A percentile compares a stretch with the other conserved stretches of the same genome.
Conservation (phyloP, 768 basidiomycete species). For the Lactifluus piperatus region DNA sequence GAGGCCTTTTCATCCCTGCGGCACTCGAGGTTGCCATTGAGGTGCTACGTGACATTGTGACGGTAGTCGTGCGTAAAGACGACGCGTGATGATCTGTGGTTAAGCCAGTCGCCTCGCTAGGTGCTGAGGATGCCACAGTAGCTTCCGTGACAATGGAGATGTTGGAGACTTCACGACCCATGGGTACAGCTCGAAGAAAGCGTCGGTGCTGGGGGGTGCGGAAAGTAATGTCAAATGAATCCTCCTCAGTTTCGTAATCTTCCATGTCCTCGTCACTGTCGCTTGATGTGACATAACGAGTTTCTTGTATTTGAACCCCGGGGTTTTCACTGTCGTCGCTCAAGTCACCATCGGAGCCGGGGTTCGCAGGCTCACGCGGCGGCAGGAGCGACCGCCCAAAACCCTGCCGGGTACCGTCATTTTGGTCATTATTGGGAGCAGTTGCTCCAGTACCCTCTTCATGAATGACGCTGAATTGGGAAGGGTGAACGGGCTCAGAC, state of each 20-base stretch:
- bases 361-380: constrained; percentile 49
- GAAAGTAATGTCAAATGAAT: constrained; percentile 58
- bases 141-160: constrained; percentile 16
- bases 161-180: constrained; percentile 17
- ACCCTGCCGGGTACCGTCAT: constrained; percentile 36
- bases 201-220: constrained; percentile 45
- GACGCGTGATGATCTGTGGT: constrained; percentile 28
- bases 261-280: constrained; percentile 23
- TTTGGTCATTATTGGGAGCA: constrained; percentile 32
- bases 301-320: constrained; percentile 34
- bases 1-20: constrained; percentile 24
- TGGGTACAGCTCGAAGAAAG: constrained; percentile 18
- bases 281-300: constrained; percentile 14
- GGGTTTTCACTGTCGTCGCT: constrained; percentile 40
- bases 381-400: constrained; percentile 65
- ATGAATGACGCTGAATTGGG: constrained; percentile 8
- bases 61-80: constrained; percentile 25
- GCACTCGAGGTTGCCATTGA: constrained; percentile 21
- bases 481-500: constrained; percentile 19
- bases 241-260: constrained; percentile 42
- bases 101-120: constrained; percentile 23
- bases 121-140: constrained; percentile 21
- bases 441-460: constrained; percentile 11
- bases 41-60: constrained; percentile 20
- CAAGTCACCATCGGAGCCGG: constrained; percentile 50